phyloP scores from a whole-genome alignment of 495 filamentous ascomycete species.

The Neurospora tetraspora region DNA sequence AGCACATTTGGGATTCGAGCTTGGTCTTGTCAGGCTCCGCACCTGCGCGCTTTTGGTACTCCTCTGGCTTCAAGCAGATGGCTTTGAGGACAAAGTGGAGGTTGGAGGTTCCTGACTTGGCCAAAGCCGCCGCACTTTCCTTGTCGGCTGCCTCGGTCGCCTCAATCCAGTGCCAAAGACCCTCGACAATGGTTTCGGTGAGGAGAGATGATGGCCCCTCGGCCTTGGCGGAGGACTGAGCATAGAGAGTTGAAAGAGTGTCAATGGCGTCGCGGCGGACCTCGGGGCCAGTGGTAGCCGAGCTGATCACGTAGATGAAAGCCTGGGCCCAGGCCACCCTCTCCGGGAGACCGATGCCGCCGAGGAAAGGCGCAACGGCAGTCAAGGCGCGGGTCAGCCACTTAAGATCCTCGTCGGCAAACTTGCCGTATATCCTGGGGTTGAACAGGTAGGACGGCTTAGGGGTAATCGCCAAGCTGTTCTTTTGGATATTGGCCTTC shows the following conservation, averaged over 20 bases:
- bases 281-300: constrained; percentile 42
- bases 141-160: constrained; percentile 56
- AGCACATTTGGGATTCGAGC: constrained; percentile 55
- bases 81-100: constrained; percentile 57
- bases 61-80: constrained; percentile 49
- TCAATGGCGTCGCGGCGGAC: constrained; percentile 49
- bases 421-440: constrained; percentile 69
- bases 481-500: constrained; percentile 49
- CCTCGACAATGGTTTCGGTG: constrained; percentile 50
- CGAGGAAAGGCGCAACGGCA: constrained; percentile 40
- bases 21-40: constrained; percentile 27
- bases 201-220: constrained; percentile 28
- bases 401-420: constrained; percentile 60
- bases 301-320: constrained; percentile 68
- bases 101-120: constrained; percentile 53
- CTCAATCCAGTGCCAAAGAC: constrained; percentile 75
- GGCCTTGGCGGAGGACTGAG: constrained; percentile 37
- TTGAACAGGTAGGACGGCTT: constrained; percentile 84
- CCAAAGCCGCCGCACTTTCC: constrained; percentile 59
- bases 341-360: constrained; percentile 16
- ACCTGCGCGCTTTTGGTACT: constrained; percentile 27
- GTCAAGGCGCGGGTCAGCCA: constrained; percentile 68
- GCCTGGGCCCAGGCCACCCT: constrained; percentile 66
- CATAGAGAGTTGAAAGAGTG: constrained; percentile 50
- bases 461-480: constrained; percentile 52